A percentile compares a stretch with the other conserved stretches of the same genome.
Evolutionary conservation across 257 asterid species (phyloP).

Genomic region (Lavandula angustifolia): DNA sequence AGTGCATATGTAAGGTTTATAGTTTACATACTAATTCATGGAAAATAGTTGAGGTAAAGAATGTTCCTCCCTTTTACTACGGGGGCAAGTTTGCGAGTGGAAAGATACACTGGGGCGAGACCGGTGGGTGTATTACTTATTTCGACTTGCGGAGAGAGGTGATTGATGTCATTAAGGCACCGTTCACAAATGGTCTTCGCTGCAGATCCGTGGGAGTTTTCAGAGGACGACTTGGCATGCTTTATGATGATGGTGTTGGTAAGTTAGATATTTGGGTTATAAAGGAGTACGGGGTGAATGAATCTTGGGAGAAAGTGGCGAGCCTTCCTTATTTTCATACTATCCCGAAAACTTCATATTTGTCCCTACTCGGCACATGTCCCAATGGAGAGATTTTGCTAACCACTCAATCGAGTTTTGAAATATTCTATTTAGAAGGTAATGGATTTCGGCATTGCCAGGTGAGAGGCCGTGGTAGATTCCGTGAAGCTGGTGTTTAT

Average conservation of each 20-base stretch:
- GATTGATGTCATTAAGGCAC: no score
- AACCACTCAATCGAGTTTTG: conserved; percentile 10
- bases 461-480: neutral
- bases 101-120: no score
- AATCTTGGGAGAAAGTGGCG: conserved; percentile 46
- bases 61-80: no score
- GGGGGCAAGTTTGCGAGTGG: no score
- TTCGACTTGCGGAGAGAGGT: no score
- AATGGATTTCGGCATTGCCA: conserved; percentile 20
- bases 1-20: no score
- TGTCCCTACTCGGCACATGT: conserved; percentile 30
- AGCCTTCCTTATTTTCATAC: conserved; percentile 25
- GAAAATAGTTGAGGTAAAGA: no score
- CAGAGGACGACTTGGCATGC: conserved; percentile 43
- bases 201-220: conserved; percentile 33
- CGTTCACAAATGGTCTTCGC: neutral
- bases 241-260: conserved; percentile 29
- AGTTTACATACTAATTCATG: no score
- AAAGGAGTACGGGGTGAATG: conserved; percentile 53
- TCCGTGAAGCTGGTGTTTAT: neutral
- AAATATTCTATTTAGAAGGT: conserved; percentile 34
- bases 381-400: conserved; percentile 42
- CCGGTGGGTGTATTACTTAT: no score
- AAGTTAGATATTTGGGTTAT: conserved; percentile 49
- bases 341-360: neutral